Evolutionary conservation across 1,139 yeast genomes (phyloP).

Genomic region (Lodderomyces orthopsilosis): DNA sequence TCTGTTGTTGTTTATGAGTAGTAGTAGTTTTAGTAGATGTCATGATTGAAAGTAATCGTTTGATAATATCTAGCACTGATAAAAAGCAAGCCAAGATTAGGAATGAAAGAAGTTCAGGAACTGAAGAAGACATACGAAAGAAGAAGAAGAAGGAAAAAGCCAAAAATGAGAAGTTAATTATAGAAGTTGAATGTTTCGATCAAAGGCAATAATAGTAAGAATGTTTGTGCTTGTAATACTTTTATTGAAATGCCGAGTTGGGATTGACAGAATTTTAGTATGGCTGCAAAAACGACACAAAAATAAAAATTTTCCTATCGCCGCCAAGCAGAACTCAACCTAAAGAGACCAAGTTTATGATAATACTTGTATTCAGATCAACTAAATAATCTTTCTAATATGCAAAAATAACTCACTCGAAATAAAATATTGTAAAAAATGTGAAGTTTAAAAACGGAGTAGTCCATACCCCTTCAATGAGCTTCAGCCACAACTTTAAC

Average conservation of each 20-base stretch:
- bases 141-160: not conserved
- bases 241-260: not conserved
- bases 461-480: too few relatives aligned
- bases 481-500: too few relatives aligned
- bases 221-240: too few relatives aligned
- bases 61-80: constrained; percentile 14
- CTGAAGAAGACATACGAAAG: constrained; percentile 11
- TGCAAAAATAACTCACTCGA: not conserved
- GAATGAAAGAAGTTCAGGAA: constrained; percentile 14
- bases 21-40: constrained; percentile 6
- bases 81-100: constrained; percentile 14
- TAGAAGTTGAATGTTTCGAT: not conserved
- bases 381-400: not conserved
- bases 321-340: not conserved
- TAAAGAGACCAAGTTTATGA: too few relatives aligned
- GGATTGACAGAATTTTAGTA: too few relatives aligned
- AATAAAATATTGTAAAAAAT: not conserved
- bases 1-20: not conserved
- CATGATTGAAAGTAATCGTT: constrained; percentile 11
- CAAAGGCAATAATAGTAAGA: not conserved
- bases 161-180: constrained; percentile 3
- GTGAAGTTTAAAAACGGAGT: not conserved
- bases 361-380: not conserved
- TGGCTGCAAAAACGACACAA: constrained; percentile 5
- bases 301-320: not conserved